Conservation (phyloP, 176 grass and related monocot species). For the Eremochloa ophiuroides region DNA sequence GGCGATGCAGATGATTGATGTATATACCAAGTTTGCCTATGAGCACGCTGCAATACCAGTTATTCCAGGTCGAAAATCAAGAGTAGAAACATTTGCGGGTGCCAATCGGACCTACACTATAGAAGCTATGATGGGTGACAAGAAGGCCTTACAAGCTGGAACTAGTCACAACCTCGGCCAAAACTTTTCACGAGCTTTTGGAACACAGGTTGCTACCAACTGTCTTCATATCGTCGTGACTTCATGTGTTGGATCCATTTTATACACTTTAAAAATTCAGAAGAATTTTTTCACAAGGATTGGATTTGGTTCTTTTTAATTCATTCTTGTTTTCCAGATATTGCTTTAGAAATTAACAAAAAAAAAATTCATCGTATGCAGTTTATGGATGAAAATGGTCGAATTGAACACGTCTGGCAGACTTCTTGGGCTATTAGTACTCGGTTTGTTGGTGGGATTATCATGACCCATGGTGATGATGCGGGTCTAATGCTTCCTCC, state of each 20-base stretch:
- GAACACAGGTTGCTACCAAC: conserved; percentile 63
- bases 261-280: background rate
- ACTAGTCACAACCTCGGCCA: conserved; percentile 98
- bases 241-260: conserved; percentile 16
- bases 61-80: conserved; percentile 93
- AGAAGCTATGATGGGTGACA: conserved; percentile 99
- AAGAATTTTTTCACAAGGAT: background rate
- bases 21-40: conserved; percentile 94
- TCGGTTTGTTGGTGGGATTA: conserved; percentile 90
- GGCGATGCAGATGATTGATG: conserved; percentile 96
- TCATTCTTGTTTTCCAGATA: conserved; percentile 13
- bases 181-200: conserved; percentile 96
- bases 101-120: conserved; percentile 88
- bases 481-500: conserved; percentile 96
- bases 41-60: conserved; percentile 95
- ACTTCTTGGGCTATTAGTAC: conserved; percentile 99
- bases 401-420: conserved; percentile 91
- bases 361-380: conserved; percentile 27
- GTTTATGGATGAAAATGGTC: conserved; percentile 97
- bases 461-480: conserved; percentile 99
- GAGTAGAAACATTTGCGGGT: conserved; percentile 88
- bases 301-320: background rate
- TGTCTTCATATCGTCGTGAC: background rate
- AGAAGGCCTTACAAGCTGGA: conserved; percentile 96
- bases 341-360: conserved; percentile 3